Evolutionary conservation across 305 asterid genomes (phyloP).

Genomic region (Fraxinus albicans): DNA sequence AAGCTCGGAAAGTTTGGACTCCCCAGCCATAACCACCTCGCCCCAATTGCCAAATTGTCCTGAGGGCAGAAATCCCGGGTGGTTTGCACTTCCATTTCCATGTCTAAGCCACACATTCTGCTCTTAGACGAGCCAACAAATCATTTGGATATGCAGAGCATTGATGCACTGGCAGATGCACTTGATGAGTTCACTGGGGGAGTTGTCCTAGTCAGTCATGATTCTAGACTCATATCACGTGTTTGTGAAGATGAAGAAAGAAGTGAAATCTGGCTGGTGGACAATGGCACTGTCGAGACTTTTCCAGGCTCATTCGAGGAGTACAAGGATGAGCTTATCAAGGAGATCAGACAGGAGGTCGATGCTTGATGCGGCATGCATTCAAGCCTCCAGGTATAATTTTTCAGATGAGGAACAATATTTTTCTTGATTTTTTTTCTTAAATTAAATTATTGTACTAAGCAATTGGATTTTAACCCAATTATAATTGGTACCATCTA

Average conservation of each 20-base stretch:
- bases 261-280: constrained; percentile 54
- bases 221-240: constrained; percentile 49
- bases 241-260: constrained; percentile 54
- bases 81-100: constrained; percentile 82
- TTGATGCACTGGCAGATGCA: constrained; percentile 57
- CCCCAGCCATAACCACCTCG: constrained; percentile 83
- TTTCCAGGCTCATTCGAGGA: constrained; percentile 46
- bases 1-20: constrained; percentile 90
- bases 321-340: constrained; percentile 48
- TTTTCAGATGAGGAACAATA: not conserved
- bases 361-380: constrained; percentile 24
- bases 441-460: not conserved
- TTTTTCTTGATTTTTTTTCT: not conserved
- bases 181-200: constrained; percentile 55
- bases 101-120: constrained; percentile 70
- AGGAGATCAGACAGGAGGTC: constrained; percentile 49
- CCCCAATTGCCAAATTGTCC: constrained; percentile 74
- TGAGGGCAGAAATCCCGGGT: constrained; percentile 94
- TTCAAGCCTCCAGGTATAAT: not conserved
- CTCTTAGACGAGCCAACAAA: constrained; percentile 56
- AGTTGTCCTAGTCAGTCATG: constrained; percentile 53
- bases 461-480: not conserved
- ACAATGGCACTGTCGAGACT: constrained; percentile 45
- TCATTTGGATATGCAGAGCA: constrained; percentile 62
- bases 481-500: not conserved